phyloP scores from a whole-genome alignment of 345 rosid species.

The Citrus sp. region DNA sequence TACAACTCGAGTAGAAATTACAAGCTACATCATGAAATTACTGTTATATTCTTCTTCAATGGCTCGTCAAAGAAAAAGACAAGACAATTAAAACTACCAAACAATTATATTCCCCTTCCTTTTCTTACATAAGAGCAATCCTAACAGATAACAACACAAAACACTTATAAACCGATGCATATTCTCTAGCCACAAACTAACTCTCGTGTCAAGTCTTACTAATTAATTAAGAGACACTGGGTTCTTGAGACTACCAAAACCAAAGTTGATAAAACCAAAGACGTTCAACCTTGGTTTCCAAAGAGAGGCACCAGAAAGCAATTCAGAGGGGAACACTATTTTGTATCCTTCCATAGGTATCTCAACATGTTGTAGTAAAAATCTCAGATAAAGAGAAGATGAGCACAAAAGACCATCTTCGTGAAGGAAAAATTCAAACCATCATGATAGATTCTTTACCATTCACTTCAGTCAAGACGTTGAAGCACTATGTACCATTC shows the following conservation, averaged over 20 bases:
- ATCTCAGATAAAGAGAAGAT: background rate
- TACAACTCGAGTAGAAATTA: background rate
- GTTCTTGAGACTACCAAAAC: background rate
- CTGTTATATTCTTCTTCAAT: background rate
- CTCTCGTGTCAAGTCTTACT: background rate
- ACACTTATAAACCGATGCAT: background rate
- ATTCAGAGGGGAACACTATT: background rate
- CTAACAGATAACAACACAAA: background rate
- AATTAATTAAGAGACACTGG: background rate
- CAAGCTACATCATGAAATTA: background rate
- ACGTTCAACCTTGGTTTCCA: background rate
- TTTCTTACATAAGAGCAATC: background rate
- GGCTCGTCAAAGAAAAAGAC: background rate
- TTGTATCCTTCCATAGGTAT: background rate
- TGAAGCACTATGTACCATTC: background rate
- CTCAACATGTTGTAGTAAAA: background rate
- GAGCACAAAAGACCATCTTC: background rate
- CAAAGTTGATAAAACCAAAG: background rate
- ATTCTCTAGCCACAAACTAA: background rate
- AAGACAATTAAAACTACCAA: background rate
- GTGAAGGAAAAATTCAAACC: background rate
- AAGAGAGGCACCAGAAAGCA: background rate
- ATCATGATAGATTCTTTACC: background rate
- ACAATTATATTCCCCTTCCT: background rate
- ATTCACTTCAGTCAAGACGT: no score